Base-by-base conservation (phyloP, 106 monocot genomes). In the Amphibolis antarctica region DNA sequence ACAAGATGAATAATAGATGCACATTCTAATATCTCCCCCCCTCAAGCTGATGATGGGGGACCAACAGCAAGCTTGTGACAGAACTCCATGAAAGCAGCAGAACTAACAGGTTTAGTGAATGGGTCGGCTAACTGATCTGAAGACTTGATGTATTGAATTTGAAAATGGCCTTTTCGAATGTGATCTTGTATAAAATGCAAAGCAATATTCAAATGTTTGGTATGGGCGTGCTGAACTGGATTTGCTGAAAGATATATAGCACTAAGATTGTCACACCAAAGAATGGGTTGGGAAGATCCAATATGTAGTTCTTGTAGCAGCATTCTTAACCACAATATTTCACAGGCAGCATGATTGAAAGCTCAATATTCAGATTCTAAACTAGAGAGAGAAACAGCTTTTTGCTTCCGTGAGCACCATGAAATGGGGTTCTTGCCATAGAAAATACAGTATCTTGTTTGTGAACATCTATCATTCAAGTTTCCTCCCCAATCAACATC, bases 191-290 rank as follows among this genome's bases (percentile, higher is more conserved):
- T 2, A 48, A 67, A 67, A 12, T 25, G 54, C 19, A 30, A 55
- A 23, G 36, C 53, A 17, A 66, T 28, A 28, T 50, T 51, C 4
- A 66, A 27, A 6, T 66, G 66, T 51, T 66, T 66, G 3, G 28
- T 66, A 13, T 26, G 46, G 13, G 9, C 25, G 52, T 66, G 66
- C 13, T n/a, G 30, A 28, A 66, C 24, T 7, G 51, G 49, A 31
- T 66, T 66, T 5, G 23, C 3, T 1, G 66, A 4, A 5, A 66
- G 28, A 29, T 44, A 7, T 4, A 31, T 52, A 17, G 66, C 28
- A 25, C 50, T 1, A 1, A 17, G 50, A 13, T 66, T 66, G n/a
- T 66, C 51, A 66, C 66, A 51, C 25, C 23, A 66, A 4, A 66
- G 14, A 7, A 47, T 3, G 12, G 28, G 66, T 26, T 17, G 7